Percentiles rank a stretch among this genome's conserved stretches.
Conservation (phyloP, 208 protist species). For the Acanthamoeba divionensis region DNA sequence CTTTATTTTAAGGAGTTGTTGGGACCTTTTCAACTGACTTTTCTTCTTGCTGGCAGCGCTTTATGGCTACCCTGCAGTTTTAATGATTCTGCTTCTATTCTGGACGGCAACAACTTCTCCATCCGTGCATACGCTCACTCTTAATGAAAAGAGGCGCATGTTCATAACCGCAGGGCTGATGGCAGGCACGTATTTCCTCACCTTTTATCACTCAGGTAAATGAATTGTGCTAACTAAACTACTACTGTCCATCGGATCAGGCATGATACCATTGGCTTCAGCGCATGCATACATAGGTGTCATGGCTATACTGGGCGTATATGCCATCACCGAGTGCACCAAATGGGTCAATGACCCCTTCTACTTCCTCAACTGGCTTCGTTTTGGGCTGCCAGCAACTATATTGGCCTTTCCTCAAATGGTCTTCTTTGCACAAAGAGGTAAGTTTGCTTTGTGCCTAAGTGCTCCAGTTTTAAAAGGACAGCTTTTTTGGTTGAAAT, state of each 20-base stretch:
- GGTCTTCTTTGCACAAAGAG: slow-evolving; percentile 8
- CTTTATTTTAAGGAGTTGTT: not conserved
- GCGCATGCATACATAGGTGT: slow-evolving; percentile 27
- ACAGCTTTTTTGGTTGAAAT: too few species aligned
- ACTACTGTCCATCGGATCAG: too few species aligned
- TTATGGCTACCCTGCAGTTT: slow-evolving; percentile 21
- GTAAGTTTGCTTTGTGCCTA: too few species aligned
- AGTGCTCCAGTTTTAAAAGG: too few species aligned
- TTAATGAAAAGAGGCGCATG: slow-evolving; percentile 32
- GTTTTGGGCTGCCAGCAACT: not conserved
- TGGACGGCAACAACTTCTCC: slow-evolving; percentile 31
- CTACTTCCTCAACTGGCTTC: slow-evolving; percentile 51
- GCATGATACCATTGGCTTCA: not conserved
- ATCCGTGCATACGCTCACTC: not conserved
- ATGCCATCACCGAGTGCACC: not conserved
- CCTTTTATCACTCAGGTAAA: too few species aligned
- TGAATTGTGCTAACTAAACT: too few species aligned
- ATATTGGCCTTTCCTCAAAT: slow-evolving; percentile 32
- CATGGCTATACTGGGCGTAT: slow-evolving; percentile 18
- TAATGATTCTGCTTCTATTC: slow-evolving; percentile 27
- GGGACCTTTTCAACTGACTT: not conserved
- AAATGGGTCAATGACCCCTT: slow-evolving; percentile 45
- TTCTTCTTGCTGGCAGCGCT: not conserved
- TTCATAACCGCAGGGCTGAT: slow-evolving; percentile 16
- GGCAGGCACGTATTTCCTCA: too few species aligned